phyloP scores from a whole-genome alignment of 2,329 filamentous ascomycete genomes.

The Dothideomycetes sp. region DNA sequence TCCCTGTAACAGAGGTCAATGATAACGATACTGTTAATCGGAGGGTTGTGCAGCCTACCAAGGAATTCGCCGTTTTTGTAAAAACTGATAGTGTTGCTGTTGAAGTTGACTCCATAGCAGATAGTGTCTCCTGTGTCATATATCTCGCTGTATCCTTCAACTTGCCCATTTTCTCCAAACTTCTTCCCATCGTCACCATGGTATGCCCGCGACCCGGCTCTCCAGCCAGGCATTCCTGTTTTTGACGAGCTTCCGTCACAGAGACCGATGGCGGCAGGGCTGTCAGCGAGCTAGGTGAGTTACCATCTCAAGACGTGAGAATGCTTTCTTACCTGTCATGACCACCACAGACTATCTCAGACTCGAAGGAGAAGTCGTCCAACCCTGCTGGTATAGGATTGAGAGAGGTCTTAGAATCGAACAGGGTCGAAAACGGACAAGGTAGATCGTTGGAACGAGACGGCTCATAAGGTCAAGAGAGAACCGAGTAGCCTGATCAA shows the following conservation, averaged over 20 bases:
- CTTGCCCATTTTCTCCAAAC: neutral
- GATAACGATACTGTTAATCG: neutral
- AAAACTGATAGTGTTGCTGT: neutral
- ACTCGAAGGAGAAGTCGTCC: neutral
- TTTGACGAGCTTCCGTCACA: neutral
- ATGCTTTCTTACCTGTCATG: neutral
- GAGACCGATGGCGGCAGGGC: neutral
- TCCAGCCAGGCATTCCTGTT: neutral
- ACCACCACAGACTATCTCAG: neutral
- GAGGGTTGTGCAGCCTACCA: neutral
- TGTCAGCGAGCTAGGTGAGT: neutral
- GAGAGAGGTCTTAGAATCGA: too few species aligned
- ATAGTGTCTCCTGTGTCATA: neutral
- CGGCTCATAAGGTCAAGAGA: neutral
- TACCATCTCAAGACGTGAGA: neutral
- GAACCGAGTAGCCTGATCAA: neutral
- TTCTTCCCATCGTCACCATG: neutral
- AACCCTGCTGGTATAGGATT: neutral
- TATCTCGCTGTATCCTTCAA: neutral
- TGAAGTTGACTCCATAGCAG: neutral
- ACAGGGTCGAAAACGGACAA: too few species aligned
- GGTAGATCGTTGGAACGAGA: too few species aligned
- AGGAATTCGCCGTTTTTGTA: neutral
- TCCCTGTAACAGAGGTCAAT: neutral
- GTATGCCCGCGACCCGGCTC: neutral